Percentiles rank a stretch among this genome's conserved stretches.
Conservation (phyloP, 352 stramenopile genomes). For the Phytopythium vexans region DNA sequence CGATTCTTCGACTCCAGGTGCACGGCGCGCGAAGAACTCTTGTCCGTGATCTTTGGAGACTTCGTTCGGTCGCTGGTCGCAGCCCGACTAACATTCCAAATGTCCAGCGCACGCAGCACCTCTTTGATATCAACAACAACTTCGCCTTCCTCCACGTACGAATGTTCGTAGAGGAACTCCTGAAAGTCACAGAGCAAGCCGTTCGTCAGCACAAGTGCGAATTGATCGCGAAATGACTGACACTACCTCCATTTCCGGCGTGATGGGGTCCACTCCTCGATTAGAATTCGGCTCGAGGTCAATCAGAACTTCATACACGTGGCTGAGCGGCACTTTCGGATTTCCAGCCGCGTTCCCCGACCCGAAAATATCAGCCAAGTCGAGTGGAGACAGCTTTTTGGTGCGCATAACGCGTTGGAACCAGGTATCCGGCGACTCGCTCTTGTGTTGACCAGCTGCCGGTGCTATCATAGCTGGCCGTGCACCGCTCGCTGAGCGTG, state of each 20-base stretch:
- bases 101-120: conserved; percentile 50
- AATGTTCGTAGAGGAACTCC: conserved; percentile 55
- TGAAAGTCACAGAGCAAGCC: conserved; percentile 7
- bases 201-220: background rate
- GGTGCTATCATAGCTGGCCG: too few relatives aligned
- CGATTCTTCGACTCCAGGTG: conserved; percentile 41
- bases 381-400: conserved; percentile 44
- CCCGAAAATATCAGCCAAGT: conserved; percentile 56
- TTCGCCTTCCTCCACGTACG: conserved; percentile 27
- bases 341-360: conserved; percentile 38
- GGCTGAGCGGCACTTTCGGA: conserved; percentile 31
- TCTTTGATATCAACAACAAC: conserved; percentile 55
- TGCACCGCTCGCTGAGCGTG: too few relatives aligned
- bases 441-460: background rate
- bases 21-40: conserved; percentile 14
- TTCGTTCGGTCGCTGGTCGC: background rate
- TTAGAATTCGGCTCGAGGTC: conserved; percentile 31
- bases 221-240: background rate
- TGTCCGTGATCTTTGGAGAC: conserved; percentile 3
- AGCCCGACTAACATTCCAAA: conserved; percentile 32
- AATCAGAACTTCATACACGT: conserved; percentile 57
- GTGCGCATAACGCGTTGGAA: conserved; percentile 47
- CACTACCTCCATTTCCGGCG: conserved; percentile 46
- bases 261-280: conserved; percentile 37
- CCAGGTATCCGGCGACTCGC: conserved; percentile 40